Base-by-base conservation (phyloP, 768 basidiomycete genomes). In the Chalciporus chontae region DNA sequence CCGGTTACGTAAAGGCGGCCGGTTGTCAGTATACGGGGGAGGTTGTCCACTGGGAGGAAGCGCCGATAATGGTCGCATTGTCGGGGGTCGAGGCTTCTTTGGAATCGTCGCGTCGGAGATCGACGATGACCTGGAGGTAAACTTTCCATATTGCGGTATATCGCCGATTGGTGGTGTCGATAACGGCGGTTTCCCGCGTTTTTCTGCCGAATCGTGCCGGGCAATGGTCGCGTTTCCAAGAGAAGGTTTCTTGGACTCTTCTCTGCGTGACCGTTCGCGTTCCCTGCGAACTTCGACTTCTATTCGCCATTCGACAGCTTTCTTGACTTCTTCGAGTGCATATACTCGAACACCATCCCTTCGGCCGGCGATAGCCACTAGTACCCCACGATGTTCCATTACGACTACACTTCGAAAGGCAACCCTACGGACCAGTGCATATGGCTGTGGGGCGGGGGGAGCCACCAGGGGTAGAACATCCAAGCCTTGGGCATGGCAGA, bases 281-380 rank as follows among this genome's bases (percentile, higher is more conserved):
- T 92, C 89, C 50, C 88, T 74, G 36, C 82, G 79, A 49, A 85
- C 68, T 65, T 92, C 90, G 21, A 84, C 77, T 7, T 93, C 90
- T 54, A 92, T 81, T 15, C 90, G 78, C 90, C 89, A 92, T 66
- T 93, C 90, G 6, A 93, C 83, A 3, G 84, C 86, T 62, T 84
- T 88, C 66, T 84, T 87, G 11, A 93, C 80, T 60, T 93, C 90
- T 51, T 92, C 90, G 14, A 93, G 73, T 15, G 90, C 90, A 65
- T 93, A 93, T 15, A 93, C 90, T 31, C 90, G 79, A 39, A 93
- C 90, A 3, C 90, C 90, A 54, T 92, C 89, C 57, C 90, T 73
- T 53, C 90, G 74, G 8, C 90, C 90, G 14, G 91, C 91, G 53
- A 93, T 90, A 11, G 90, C 90, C 8, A 93, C 90, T n/a, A 93